Base-by-base conservation (phyloP, 1,284 basidiomycete genomes). In the Ustilago trichophora region DNA sequence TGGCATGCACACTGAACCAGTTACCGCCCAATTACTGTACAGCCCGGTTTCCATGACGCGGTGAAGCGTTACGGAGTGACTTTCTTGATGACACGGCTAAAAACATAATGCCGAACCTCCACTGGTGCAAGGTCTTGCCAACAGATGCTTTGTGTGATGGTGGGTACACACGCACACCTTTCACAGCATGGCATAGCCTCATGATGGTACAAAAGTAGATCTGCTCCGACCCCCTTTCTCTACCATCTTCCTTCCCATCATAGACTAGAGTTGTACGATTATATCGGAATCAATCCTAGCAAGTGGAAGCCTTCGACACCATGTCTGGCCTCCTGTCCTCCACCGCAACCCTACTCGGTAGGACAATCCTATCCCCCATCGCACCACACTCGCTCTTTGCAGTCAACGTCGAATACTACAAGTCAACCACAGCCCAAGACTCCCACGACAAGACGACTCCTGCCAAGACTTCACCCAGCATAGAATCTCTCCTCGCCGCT, bases 361-460 rank as follows among this genome's bases (percentile, higher is more conserved):
- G 68, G 16, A 63, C 63, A 0, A 45, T 71, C 27, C 51, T 66
- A 7, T 50, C 68, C 2, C 68, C 68, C 2, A 46, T 71, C 9
- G 68, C 68, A 12, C 68, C 63, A 12, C 57, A 63, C 29, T 63
- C 58, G 0, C 31, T 71, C 13, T 71, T 67, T 19, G 54, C 63
- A 15, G 68, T 71, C 58, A 62, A 67, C 11, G 48, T 71, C 48
- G 68, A 71, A 40, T 66, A 71, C 37, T 53, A 41, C 44, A 65
- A 63, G 31, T 40, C 58, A 6, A 16, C 47, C 25, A 31, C 33
- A 21, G 19, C 59, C 19, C 36, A 24, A 1, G 18, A 13, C 32
- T 11, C 25, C 27, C 22, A 1, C 25, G 15, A 33, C 29, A 22
- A 24, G 8, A 31, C 36, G 6, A 25, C 36, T 9, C 27, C 51